Evolutionary conservation across 2,329 filamentous ascomycete genomes (phyloP).

Genomic region (Aspergillus sp.): DNA sequence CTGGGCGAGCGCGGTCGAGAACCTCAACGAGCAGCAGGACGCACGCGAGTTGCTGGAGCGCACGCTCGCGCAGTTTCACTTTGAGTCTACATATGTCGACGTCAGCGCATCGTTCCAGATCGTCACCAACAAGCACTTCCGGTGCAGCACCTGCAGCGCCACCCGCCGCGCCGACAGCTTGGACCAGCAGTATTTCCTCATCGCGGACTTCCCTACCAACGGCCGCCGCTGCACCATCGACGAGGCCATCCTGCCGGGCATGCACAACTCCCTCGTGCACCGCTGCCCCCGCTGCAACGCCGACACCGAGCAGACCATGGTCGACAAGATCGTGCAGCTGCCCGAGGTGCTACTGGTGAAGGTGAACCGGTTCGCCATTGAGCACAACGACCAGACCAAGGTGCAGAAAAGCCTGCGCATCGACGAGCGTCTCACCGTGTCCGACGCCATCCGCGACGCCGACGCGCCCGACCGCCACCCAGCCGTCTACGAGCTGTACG

Average conservation of each 20-base stretch:
- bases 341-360: constrained; percentile 23
- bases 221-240: background rate
- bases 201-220: background rate
- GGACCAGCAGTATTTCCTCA: background rate
- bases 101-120: background rate
- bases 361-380: constrained; percentile 12
- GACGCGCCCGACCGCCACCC: background rate
- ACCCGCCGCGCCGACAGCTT: background rate
- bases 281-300: constrained; percentile 9
- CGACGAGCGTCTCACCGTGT: constrained; percentile 6
- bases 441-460: constrained; percentile 4
- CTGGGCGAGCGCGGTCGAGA: background rate
- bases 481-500: constrained; percentile 24
- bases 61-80: constrained; percentile 6
- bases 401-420: constrained; percentile 2
- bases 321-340: constrained; percentile 6
- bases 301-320: background rate
- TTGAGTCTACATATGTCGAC: background rate
- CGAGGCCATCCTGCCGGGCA: background rate
- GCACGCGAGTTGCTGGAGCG: constrained; percentile 15
- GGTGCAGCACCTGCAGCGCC: background rate
- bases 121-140: background rate
- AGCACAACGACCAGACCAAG: background rate
- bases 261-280: background rate
- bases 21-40: constrained; percentile 14